These are phyloP conservation scores for Penicillium sp. DNA, from an alignment of 2,329 filamentous ascomycete genomes.

Conservation along the genomic window DNA sequence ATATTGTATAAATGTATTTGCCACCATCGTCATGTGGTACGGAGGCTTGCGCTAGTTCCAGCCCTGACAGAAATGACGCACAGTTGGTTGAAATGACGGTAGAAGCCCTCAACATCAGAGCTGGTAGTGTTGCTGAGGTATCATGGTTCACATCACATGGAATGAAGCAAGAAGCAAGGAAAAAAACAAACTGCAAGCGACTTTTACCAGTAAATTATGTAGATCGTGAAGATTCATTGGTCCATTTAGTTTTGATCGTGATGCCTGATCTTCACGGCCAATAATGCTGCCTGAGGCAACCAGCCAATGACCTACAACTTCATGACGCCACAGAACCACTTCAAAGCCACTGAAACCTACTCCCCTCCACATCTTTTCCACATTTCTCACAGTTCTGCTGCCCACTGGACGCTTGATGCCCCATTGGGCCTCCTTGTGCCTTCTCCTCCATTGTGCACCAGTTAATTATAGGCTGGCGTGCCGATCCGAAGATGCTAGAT, in stretches of 20 bases:
- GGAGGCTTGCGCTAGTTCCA: not conserved
- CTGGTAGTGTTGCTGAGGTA: not conserved
- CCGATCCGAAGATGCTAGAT: not conserved
- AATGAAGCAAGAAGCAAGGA: not conserved
- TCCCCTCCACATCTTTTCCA: not conserved
- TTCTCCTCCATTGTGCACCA: not conserved
- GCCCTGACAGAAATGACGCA: slow-evolving; percentile 1
- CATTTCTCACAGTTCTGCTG: not conserved
- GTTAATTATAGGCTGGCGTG: not conserved
- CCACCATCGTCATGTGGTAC: slow-evolving; percentile 6
- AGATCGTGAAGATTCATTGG: not conserved
- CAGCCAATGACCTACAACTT: not conserved
- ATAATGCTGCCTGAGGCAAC: slow-evolving; percentile 1
- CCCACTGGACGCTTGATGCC: not conserved
- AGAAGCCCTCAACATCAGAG: no score
- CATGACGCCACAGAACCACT: not conserved
- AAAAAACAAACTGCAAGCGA: not conserved
- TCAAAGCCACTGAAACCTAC: slow-evolving; percentile 1
- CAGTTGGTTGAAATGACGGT: not conserved
- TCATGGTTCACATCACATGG: not conserved
- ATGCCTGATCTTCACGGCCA: slow-evolving; percentile 1
- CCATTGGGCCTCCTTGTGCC: not conserved
- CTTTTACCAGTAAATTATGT: not conserved
- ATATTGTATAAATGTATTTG: not conserved
- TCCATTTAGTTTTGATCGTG: not conserved